Evolutionary conservation across 495 filamentous ascomycete genomes (phyloP).

Genomic region (Apiosordaria backusii): DNA sequence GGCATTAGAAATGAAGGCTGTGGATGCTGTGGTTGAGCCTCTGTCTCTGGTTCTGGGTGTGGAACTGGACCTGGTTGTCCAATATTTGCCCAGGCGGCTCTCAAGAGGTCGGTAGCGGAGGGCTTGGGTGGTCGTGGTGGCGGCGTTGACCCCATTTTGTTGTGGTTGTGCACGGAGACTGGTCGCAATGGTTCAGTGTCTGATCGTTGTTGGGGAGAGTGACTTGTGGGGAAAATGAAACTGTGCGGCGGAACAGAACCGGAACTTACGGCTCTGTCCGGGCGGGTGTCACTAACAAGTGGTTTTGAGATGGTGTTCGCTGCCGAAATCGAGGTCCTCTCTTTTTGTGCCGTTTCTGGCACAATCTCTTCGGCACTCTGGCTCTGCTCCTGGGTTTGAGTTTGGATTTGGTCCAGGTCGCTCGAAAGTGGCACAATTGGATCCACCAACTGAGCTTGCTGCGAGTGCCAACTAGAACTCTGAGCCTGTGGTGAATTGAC

Average conservation of each 20-base stretch:
- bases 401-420: neutral
- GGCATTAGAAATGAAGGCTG: neutral
- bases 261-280: neutral
- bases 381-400: neutral
- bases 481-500: neutral
- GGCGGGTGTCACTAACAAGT: neutral
- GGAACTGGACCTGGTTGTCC: neutral
- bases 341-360: neutral
- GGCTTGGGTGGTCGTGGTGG: neutral
- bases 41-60: neutral
- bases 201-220: neutral
- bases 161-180: neutral
- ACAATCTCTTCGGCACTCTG: neutral
- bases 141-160: neutral
- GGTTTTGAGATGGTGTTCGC: neutral
- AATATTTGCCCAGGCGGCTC: neutral
- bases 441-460: constrained; percentile 1
- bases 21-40: neutral
- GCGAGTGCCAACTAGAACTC: neutral
- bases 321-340: neutral
- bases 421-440: neutral
- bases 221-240: neutral
- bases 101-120: neutral
- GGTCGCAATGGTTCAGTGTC: neutral
- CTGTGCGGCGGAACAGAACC: neutral